Base-by-base conservation (phyloP, 495 filamentous ascomycete species). In the Neurospora tetraspora region DNA sequence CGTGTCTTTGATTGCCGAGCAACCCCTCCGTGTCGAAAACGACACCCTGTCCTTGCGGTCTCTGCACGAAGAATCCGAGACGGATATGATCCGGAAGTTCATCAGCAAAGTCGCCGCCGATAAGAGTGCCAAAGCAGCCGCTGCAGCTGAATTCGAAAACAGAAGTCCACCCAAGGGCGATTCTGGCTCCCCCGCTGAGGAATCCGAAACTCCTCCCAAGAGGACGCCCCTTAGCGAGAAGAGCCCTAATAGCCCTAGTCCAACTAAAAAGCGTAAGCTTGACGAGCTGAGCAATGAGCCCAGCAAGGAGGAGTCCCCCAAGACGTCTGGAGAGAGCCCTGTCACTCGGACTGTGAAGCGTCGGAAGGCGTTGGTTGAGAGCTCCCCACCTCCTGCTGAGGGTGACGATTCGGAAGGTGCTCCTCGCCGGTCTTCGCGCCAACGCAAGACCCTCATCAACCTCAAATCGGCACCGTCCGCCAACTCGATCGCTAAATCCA, bases 61-160 rank as follows among this genome's bases (percentile, higher is more conserved):
- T 3, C 53, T 69, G 6, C 78, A 80, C 20, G 80, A 80, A 16
- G 80, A 81, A 42, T 81, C 80, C 4, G 83, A 85, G 53, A 83
- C 83, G 2, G 83, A 85, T 39, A 79, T 85, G 79, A 77, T 85
- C 38, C 76, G 82, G 14, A 81, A 82, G 47, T 85, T 85, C 75
- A 80, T 85, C 39, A 83, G 79, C 45, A 78, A 82, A 37, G 83
- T 85, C 4, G 78, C 81, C 68, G 83, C 82, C n/a, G 81, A 84
- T 77, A 85, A 84, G 74, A 80, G 73, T 72, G 77, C 78, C 53
- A 78, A 78, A 71, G 77, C 80, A 27, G 80, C 81, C 10, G 77
- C 80, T 5, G 71, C 69, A 37, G 68, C 72, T 11, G 73, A 71
- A 36, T 71, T 77, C 18, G 47, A 74, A 5, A 74, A 74, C 40